phyloP scores from a whole-genome alignment of 2,329 filamentous ascomycete species.

The Paecilomyces niveus region DNA sequence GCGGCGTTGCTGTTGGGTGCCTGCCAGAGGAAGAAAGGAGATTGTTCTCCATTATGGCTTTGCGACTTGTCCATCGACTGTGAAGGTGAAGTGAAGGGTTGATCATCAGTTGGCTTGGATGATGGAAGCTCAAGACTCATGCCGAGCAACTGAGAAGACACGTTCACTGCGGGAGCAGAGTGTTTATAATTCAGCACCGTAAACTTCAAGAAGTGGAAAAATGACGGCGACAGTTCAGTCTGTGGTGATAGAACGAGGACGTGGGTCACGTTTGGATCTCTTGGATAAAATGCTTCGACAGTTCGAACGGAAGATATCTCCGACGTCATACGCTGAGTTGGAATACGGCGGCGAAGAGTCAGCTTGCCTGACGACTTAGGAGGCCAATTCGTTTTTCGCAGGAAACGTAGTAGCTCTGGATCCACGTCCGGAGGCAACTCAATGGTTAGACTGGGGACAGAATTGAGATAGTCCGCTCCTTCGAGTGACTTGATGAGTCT shows the following conservation, averaged over 20 bases:
- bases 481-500: slow-evolving; percentile 70
- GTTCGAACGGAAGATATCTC: slow-evolving; percentile 69
- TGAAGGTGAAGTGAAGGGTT: slow-evolving; percentile 45
- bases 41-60: slow-evolving; percentile 15
- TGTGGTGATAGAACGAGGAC: slow-evolving; percentile 80
- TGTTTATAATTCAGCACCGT: slow-evolving; percentile 69
- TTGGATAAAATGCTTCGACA: slow-evolving; percentile 82
- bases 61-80: neutral
- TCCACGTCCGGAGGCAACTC: slow-evolving; percentile 72
- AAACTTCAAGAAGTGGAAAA: slow-evolving; percentile 82
- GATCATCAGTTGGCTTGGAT: slow-evolving; percentile 44
- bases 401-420: slow-evolving; percentile 52
- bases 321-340: slow-evolving; percentile 51
- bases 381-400: slow-evolving; percentile 64
- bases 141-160: slow-evolving; percentile 58
- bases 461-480: slow-evolving; percentile 66
- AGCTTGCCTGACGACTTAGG: slow-evolving; percentile 46
- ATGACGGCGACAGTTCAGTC: slow-evolving; percentile 69
- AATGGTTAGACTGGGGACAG: slow-evolving; percentile 69
- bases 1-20: slow-evolving; percentile 74
- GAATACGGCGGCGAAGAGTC: slow-evolving; percentile 67
- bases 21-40: slow-evolving; percentile 72
- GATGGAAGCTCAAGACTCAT: slow-evolving; percentile 72
- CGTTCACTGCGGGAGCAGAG: slow-evolving; percentile 44
- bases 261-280: slow-evolving; percentile 57